Evolutionary conservation across 208 protist species (phyloP).

Genomic region (Acanthamoeba quina): DNA sequence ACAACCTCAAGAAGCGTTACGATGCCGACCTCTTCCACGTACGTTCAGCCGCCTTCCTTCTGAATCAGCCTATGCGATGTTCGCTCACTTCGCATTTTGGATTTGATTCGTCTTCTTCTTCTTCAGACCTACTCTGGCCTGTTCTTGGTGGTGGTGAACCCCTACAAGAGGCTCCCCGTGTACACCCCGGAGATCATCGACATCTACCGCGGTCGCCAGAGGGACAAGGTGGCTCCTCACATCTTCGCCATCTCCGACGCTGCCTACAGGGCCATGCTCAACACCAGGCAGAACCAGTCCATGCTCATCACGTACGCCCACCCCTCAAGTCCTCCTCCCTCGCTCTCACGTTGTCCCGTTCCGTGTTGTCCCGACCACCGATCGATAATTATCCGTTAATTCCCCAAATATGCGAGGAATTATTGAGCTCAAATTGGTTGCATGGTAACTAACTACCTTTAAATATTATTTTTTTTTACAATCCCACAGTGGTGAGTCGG

Average conservation of each 20-base stretch:
- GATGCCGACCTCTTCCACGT: constrained; percentile 83
- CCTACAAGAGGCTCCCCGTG: constrained; percentile 79
- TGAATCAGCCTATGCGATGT: neutral
- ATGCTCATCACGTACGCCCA: constrained; percentile 80
- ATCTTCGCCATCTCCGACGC: constrained; percentile 84
- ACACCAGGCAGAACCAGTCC: constrained; percentile 83
- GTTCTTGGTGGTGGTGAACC: constrained; percentile 73
- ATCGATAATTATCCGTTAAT: neutral
- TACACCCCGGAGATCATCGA: constrained; percentile 85
- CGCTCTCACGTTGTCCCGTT: neutral
- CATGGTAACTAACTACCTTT: neutral
- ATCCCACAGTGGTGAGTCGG: constrained; percentile 83
- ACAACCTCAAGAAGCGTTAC: constrained; percentile 83
- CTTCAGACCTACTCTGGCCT: constrained; percentile 80
- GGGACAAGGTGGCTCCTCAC: constrained; percentile 83
- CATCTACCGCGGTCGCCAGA: constrained; percentile 80
- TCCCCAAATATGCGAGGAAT: neutral
- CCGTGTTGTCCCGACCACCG: neutral
- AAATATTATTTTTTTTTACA: too few relatives aligned
- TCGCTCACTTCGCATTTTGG: neutral
- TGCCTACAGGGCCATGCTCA: constrained; percentile 84
- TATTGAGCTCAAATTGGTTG: neutral
- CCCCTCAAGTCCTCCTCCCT: neutral
- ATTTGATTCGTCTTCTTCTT: constrained; percentile 91
- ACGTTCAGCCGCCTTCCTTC: neutral